Percentiles rank a stretch among this genome's conserved stretches.
These are phyloP conservation scores for Candida ascalaphidarum DNA, from an alignment of 805 yeast genomes.

Conservation along the genomic window DNA sequence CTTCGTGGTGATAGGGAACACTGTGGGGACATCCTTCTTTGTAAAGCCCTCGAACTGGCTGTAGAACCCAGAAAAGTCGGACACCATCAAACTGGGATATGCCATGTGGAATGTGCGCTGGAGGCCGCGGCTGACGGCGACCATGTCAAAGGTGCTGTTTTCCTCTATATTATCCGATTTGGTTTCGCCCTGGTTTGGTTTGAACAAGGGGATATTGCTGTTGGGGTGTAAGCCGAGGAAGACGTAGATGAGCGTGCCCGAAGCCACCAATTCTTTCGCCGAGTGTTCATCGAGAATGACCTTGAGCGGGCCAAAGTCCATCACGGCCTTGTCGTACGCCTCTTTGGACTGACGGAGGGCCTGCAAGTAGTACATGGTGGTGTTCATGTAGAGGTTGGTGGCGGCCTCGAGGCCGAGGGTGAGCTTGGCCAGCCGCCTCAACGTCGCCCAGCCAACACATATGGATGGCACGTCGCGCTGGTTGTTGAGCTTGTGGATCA, in stretches of 20 bases:
- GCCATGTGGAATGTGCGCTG: conserved; percentile 5
- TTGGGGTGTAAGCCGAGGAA: conserved; percentile 25
- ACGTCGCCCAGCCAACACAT: too few relatives aligned
- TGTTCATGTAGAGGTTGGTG: conserved; percentile 8
- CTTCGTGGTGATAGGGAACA: too few relatives aligned
- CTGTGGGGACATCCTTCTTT: not conserved
- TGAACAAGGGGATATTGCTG: conserved; percentile 19
- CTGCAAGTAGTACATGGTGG: conserved; percentile 15
- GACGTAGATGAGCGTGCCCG: conserved; percentile 16
- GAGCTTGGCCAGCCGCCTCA: not conserved
- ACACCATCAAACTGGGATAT: conserved; percentile 4
- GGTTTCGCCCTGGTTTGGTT: too few relatives aligned
- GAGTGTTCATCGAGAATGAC: too few relatives aligned
- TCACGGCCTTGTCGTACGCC: conserved; percentile 1
- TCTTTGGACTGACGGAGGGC: conserved; percentile 3
- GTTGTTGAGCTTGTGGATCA: conserved; percentile 4
- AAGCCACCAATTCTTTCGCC: conserved; percentile 8
- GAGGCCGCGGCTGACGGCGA: conserved; percentile 10
- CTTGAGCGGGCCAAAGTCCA: conserved; percentile 1
- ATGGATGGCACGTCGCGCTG: not conserved
- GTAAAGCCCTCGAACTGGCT: conserved; percentile 1
- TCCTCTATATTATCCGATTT: too few relatives aligned
- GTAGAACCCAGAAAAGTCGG: conserved; percentile 1
- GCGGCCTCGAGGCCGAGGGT: not conserved
- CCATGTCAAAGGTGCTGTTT: conserved; percentile 9